Conservation (phyloP, 306 rosid genomes). For the Casuarina glauca region DNA sequence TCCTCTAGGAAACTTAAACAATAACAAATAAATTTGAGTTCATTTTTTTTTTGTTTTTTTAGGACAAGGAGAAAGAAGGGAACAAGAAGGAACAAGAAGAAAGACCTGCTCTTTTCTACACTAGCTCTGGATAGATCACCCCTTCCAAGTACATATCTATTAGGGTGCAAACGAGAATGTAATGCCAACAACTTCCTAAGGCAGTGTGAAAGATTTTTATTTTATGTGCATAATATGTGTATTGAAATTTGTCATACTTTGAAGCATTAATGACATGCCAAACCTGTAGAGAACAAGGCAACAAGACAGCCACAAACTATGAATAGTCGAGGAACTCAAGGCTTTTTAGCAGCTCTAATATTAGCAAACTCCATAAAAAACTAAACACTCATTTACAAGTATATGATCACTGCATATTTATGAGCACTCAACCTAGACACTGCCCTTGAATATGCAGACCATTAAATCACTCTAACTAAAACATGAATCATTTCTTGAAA, state of each 20-base stretch:
- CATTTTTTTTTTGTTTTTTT: too few species aligned
- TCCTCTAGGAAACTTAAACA: not conserved
- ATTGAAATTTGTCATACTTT: slow-evolving; percentile 69
- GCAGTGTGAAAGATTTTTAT: slow-evolving; percentile 84
- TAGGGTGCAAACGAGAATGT: slow-evolving; percentile 91
- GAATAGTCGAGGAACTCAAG: not conserved
- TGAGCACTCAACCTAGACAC: not conserved
- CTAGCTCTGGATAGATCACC: slow-evolving; percentile 87
- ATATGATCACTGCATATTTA: not conserved
- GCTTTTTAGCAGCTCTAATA: not conserved
- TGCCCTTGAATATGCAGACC: not conserved
- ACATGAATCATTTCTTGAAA: not conserved
- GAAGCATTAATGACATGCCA: slow-evolving; percentile 86
- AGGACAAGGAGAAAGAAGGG: too few species aligned
- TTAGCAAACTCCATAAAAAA: not conserved
- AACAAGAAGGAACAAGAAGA: not conserved
- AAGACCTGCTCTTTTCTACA: slow-evolving; percentile 54
- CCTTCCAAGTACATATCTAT: slow-evolving; percentile 82
- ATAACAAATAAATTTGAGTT: not conserved
- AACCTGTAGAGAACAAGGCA: slow-evolving; percentile 49
- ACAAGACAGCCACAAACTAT: not conserved
- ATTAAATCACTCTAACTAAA: not conserved
- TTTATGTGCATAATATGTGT: slow-evolving; percentile 85
- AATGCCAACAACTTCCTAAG: slow-evolving; percentile 71
- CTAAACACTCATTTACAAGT: not conserved